Conservation (phyloP, 768 basidiomycete species). For the Rhodotorula sphaerocarpa region DNA sequence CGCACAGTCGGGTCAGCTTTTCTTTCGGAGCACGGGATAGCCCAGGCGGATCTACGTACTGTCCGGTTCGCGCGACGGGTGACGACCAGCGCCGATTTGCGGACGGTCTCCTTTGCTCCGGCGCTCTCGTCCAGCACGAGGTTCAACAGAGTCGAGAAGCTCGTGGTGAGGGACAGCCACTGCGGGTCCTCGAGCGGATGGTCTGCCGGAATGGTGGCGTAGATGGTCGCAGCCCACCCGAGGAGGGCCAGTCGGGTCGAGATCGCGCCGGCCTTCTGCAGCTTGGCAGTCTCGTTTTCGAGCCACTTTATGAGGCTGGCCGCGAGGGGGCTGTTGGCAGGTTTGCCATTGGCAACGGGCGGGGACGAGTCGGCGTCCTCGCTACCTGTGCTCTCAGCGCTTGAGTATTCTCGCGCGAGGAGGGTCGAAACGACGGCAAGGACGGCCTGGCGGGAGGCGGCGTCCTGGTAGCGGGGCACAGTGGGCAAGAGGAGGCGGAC, state of each 20-base stretch:
- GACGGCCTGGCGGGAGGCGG: slow-evolving; percentile 61
- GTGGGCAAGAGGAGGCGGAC: slow-evolving; percentile 66
- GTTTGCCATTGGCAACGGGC: slow-evolving; percentile 48
- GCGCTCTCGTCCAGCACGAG: slow-evolving; percentile 50
- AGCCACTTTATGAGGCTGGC: slow-evolving; percentile 70
- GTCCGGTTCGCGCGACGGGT: slow-evolving; percentile 62
- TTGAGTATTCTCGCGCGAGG: slow-evolving; percentile 51
- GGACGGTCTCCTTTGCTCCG: slow-evolving; percentile 55
- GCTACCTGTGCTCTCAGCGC: background rate
- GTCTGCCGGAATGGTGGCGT: slow-evolving; percentile 46
- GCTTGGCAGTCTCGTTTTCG: slow-evolving; percentile 56
- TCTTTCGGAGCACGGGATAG: slow-evolving; percentile 1
- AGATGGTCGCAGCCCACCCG: slow-evolving; percentile 62
- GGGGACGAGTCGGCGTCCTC: background rate
- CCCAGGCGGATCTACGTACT: slow-evolving; percentile 43
- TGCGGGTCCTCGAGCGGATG: slow-evolving; percentile 36
- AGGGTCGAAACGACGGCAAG: slow-evolving; percentile 60
- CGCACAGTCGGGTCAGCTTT: background rate
- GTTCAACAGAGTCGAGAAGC: slow-evolving; percentile 58
- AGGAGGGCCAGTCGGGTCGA: slow-evolving; percentile 61
- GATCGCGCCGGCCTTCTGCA: slow-evolving; percentile 46
- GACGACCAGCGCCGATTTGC: slow-evolving; percentile 56
- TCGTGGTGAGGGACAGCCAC: slow-evolving; percentile 53
- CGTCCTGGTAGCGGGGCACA: slow-evolving; percentile 70
- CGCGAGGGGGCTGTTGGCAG: slow-evolving; percentile 49